Evolutionary conservation across 768 basidiomycete genomes (phyloP), one percentile per base, ranked within the genome.

Genomic region (Coprinellus aureogranulatus): DNA sequence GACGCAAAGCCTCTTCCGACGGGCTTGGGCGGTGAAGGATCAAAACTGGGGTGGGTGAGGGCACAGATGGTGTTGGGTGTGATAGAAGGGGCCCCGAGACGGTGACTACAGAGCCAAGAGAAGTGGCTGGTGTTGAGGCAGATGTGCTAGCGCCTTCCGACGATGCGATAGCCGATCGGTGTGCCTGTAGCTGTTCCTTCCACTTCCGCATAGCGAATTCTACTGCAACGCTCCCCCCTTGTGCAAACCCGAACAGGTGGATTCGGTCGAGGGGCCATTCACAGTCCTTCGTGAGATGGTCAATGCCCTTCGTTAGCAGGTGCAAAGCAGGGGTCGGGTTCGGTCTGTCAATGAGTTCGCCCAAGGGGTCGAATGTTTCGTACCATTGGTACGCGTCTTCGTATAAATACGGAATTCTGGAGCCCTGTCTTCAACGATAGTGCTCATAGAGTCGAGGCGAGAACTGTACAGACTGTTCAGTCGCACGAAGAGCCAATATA

Each of bases 361-460:
- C 94, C 6, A 94, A 81, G 5, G 70, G 75, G 66, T 92, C 86
- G 69, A 94, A 95, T 44, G 90, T 89, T 11, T 79, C 71, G 72
- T 90, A 95, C 93, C 92, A 95, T 65, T 94, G 89, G 67, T 80
- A 95, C 1, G 90, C 86, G 37, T 86, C 77, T 68, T 90, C 88
- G 64, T 90, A 83, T 20, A 93, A 77, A 65, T 82, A 92, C 0
- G 92, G 92, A 37, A 94, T 81, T 64, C 89, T 92, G 68, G 42
- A 20, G 22, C 26, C 23, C 34, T 6, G 34, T 6, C 14, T 34
- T 30, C 16, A 18, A 22, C 41, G 3, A n/a, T 18, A 2, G 18
- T 46, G 25, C 9, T 10, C 2, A n/a, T 9, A 50, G 1, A 39
- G 53, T 57, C 47, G 46, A 41, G 54, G 55, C 2, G 55, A n/a